Percentiles rank a stretch among this genome's conserved stretches.
These are phyloP conservation scores for Lodderomyces jiufengensis DNA, from an alignment of 1,139 yeast species.

Conservation along the genomic window DNA sequence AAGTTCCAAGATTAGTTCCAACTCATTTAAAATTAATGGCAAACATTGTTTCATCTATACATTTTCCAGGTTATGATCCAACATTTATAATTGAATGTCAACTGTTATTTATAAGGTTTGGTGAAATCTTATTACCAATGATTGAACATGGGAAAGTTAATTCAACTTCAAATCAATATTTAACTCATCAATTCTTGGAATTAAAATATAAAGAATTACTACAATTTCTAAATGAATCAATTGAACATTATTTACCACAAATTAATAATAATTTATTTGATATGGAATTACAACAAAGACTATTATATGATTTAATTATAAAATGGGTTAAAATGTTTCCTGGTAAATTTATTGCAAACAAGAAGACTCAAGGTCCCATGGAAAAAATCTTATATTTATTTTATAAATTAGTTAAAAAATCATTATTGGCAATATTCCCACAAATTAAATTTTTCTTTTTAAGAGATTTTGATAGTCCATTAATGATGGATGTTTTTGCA, in stretches of 20 bases:
- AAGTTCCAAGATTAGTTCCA: constrained; percentile 23
- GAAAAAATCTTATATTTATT: constrained; percentile 34
- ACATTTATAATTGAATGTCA: constrained; percentile 29
- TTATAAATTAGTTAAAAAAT: constrained; percentile 33
- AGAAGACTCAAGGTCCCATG: constrained; percentile 24
- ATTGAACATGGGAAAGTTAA: constrained; percentile 5
- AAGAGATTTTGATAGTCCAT: constrained; percentile 42
- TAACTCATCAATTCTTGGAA: constrained; percentile 15
- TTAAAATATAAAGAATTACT: constrained; percentile 24
- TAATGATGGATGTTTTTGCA: constrained; percentile 38
- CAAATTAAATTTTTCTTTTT: constrained; percentile 41
- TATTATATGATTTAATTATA: constrained; percentile 34
- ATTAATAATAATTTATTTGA: constrained; percentile 24
- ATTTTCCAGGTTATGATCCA: constrained; percentile 38
- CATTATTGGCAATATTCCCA: constrained; percentile 37
- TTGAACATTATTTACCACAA: constrained; percentile 27
- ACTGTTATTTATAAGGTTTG: constrained; percentile 20
- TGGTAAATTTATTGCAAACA: constrained; percentile 20
- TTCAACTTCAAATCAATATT: constrained; percentile 4
- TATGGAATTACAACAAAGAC: constrained; percentile 32
- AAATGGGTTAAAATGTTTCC: constrained; percentile 41
- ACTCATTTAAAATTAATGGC: constrained; percentile 36
- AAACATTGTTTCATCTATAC: constrained; percentile 34
- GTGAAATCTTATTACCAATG: constrained; percentile 10
- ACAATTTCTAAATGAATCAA: constrained; percentile 24